Conservation (phyloP, 2,329 filamentous ascomycete genomes). For the Parastagonospora nodorum region DNA sequence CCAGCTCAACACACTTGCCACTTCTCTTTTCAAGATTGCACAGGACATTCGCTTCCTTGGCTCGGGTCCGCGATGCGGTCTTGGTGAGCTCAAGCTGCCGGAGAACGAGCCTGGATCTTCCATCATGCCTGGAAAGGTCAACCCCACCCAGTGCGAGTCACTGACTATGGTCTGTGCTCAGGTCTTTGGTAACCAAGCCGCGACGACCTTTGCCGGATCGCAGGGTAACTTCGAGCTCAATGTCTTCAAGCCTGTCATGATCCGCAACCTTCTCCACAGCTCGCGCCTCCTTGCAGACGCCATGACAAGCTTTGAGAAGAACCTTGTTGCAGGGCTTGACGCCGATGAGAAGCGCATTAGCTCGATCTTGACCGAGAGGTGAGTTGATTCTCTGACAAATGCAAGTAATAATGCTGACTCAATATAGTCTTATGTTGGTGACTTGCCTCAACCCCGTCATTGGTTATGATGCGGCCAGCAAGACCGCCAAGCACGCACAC, state of each 20-base stretch:
- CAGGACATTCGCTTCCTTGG: conserved; percentile 98
- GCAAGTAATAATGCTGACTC: conserved; percentile 9
- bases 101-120: conserved; percentile 98
- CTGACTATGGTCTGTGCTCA: conserved; percentile 97
- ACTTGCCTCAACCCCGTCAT: conserved; percentile 65
- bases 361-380: conserved; percentile 92
- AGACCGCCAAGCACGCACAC: conserved; percentile 74
- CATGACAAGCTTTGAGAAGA: conserved; percentile 94
- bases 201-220: conserved; percentile 91
- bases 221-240: conserved; percentile 99
- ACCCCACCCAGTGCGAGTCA: conserved; percentile 97
- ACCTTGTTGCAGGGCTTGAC: conserved; percentile 83
- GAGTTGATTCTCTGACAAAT: conserved; percentile 45
- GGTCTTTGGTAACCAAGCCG: conserved; percentile 96
- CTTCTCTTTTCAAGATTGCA: conserved; percentile 94
- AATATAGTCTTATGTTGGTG: conserved; percentile 86
- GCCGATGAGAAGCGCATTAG: conserved; percentile 93
- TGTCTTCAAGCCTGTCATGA: conserved; percentile 97
- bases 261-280: conserved; percentile 94
- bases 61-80: conserved; percentile 91
- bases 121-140: conserved; percentile 99
- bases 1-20: conserved; percentile 88
- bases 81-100: conserved; percentile 89
- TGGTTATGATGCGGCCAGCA: conserved; percentile 42
- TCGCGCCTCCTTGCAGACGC: conserved; percentile 84